phyloP scores from a whole-genome alignment of 768 basidiomycete species.

The Candolleomyces eurysporus region DNA sequence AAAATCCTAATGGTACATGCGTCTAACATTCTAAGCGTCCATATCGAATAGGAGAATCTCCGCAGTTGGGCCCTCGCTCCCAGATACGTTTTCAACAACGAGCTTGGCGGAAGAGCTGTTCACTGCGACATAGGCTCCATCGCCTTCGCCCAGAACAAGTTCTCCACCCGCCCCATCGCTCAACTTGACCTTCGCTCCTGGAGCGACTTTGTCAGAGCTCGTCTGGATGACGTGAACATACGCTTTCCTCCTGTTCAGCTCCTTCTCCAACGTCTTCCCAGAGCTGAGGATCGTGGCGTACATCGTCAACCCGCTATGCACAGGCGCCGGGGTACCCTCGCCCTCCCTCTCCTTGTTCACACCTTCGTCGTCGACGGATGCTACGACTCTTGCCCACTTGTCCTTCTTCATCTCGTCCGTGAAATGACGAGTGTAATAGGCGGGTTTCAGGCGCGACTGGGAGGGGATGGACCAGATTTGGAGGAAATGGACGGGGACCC shows the following conservation, averaged over 20 bases:
- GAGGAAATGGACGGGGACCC: constrained; percentile 43
- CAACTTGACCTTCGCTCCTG: constrained; percentile 60
- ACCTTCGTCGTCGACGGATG: constrained; percentile 57
- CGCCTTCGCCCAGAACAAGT: constrained; percentile 75
- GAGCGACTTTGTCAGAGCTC: constrained; percentile 69
- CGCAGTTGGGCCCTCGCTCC: constrained; percentile 51
- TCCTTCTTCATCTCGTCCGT: constrained; percentile 79
- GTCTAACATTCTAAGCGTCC: constrained; percentile 31
- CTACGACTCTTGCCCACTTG: constrained; percentile 72
- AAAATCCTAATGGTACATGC: no score
- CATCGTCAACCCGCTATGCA: constrained; percentile 64
- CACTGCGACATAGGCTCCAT: constrained; percentile 74
- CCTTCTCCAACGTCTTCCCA: constrained; percentile 50
- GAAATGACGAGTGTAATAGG: constrained; percentile 88
- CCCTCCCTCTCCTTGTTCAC: constrained; percentile 64
- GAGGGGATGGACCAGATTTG: constrained; percentile 52
- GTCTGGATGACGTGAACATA: constrained; percentile 88
- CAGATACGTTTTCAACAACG: constrained; percentile 10
- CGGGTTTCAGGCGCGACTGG: constrained; percentile 53
- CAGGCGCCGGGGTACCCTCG: constrained; percentile 74
- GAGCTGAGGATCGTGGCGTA: constrained; percentile 74
- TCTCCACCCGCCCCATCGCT: constrained; percentile 34
- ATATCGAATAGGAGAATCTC: constrained; percentile 84
- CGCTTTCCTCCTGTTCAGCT: constrained; percentile 54
- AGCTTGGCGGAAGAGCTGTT: constrained; percentile 52